phyloP scores from a whole-genome alignment of 371 early-diverging fungal genomes.

The Syncephalis plumigaleata region DNA sequence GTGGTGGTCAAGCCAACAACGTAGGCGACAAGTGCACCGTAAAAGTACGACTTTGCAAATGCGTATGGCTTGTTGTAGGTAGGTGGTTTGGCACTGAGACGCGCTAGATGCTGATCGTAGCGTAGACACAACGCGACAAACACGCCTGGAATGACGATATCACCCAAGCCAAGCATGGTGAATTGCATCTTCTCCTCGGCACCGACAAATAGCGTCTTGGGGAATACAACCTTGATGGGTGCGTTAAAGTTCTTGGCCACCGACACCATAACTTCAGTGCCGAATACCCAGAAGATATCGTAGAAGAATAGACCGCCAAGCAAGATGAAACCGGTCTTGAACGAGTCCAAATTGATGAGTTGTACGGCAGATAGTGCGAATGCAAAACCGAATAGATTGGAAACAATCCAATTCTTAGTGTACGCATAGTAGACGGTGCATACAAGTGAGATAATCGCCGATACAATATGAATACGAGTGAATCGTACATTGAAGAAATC shows the following conservation, averaged over 20 bases:
- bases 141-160: conserved; percentile 92
- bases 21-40: conserved; percentile 61
- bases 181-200: conserved; percentile 26
- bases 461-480: conserved; percentile 45
- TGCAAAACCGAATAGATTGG: conserved; percentile 77
- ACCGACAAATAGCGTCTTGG: conserved; percentile 41
- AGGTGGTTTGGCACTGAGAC: conserved; percentile 22
- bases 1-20: conserved; percentile 73
- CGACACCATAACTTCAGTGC: conserved; percentile 95
- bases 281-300: conserved; percentile 98
- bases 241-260: conserved; percentile 94
- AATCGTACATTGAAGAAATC: conserved; percentile 49
- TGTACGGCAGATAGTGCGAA: conserved; percentile 76
- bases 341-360: conserved; percentile 79
- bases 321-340: conserved; percentile 87
- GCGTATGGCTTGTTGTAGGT: conserved; percentile 22
- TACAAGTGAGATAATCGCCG: conserved; percentile 31
- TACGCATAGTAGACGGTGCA: conserved; percentile 60
- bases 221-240: conserved; percentile 91
- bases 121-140: conserved; percentile 82
- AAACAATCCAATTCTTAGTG: conserved; percentile 84
- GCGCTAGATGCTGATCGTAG: conserved; percentile 51
- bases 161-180: conserved; percentile 95
- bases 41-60: conserved; percentile 82
- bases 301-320: conserved; percentile 86